These are phyloP conservation scores for Macadamia tetraphylla DNA, from an alignment of 164 flowering plant species.

Conservation along the genomic window DNA sequence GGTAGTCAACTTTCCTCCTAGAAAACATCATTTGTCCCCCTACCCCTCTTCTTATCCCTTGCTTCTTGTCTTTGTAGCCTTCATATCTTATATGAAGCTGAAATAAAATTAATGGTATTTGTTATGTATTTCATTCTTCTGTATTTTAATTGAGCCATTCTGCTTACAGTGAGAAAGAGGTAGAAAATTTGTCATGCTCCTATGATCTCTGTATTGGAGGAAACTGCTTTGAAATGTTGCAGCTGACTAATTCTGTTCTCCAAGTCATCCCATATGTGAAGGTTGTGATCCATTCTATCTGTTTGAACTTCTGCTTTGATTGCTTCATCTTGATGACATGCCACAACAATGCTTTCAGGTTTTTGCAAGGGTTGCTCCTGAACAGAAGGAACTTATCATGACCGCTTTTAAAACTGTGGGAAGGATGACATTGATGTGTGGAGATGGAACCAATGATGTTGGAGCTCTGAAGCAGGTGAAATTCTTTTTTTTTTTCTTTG, in stretches of 20 bases:
- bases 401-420: slow-evolving; percentile 89
- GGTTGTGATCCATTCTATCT: slow-evolving; percentile 31
- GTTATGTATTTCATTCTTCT: neutral
- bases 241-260: slow-evolving; percentile 57
- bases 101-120: neutral
- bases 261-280: slow-evolving; percentile 82
- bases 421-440: slow-evolving; percentile 93
- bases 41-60: neutral
- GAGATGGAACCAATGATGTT: slow-evolving; percentile 98
- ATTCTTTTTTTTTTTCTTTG: no score
- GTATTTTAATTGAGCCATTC: neutral
- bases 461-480: slow-evolving; percentile 95
- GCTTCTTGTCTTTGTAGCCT: neutral
- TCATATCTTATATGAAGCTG: neutral
- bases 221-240: slow-evolving; percentile 85
- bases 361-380: slow-evolving; percentile 97
- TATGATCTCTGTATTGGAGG: slow-evolving; percentile 95
- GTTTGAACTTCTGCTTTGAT: neutral
- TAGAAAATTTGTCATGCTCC: slow-evolving; percentile 55
- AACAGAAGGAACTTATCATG: slow-evolving; percentile 92
- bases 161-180: slow-evolving; percentile 57
- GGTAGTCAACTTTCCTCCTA: neutral
- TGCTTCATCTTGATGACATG: slow-evolving; percentile 7
- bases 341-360: slow-evolving; percentile 42
- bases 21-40: no score